Base-by-base conservation (phyloP, 1,139 yeast genomes). In the Scheffersomyces cryptocercus region DNA sequence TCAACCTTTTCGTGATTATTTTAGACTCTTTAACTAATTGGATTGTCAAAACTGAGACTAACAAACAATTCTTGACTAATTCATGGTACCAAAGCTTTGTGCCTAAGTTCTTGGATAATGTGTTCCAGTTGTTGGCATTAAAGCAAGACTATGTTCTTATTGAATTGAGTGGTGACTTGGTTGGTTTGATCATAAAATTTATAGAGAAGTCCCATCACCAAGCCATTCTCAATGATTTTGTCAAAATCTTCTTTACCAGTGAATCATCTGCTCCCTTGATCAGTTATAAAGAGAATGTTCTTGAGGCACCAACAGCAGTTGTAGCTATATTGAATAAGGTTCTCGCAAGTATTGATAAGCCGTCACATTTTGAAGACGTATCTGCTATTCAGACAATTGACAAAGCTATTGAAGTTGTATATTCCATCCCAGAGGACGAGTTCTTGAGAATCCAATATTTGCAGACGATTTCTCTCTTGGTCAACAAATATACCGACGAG, bases 391-490 rank as follows among this genome's bases (percentile, higher is more conserved):
- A 14, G 5, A 6, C 24, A n/a, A 10, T 31, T 3, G 54, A 56
- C 2, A 47, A 50, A 13, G 39, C 65, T 1, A 47, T 65, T 4
- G 31, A 42, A 1, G 46, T 65, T 3, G 47, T 68, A 4, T 50
- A 50, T n/a, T 32, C 43, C 5, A 38, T 33, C 3, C 37, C 36
- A 4, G 35, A 32, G 1, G 56, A 58, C 32, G 65, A 48, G 41
- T 69, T 67, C 38, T 60, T 70, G 35, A 75, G 82, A 52, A 62
- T 84, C 15, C 81, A 82, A 1, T 84, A 85, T 51, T 67, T 87
- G 37, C 83, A 87, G 53, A 62, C 78, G 13, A 55, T 86, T 14
- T 69, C 88, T 3, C 58, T 88, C 29, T 45, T 84, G 20, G 65
- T 79, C n/a, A 88, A 88, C 59, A 74, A 74, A 46, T 73, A 65